Base-by-base conservation (phyloP, 2,329 filamentous ascomycete genomes). In the Pseudogymnoascus sp. region DNA sequence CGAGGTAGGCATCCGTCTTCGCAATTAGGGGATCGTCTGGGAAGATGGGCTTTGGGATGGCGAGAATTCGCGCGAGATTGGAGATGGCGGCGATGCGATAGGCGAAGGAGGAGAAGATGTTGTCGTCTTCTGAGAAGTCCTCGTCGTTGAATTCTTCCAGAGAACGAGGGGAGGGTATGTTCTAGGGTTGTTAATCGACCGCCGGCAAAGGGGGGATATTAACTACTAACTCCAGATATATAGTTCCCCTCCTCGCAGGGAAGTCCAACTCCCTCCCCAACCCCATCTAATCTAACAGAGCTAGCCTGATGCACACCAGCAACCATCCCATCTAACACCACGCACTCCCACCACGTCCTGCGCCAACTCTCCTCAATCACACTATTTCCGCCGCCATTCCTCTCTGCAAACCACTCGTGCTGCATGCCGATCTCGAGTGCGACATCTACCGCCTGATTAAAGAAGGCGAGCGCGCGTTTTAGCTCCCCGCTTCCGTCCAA, bases 321-420 rank as follows among this genome's bases (percentile, higher is more conserved):
- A 67, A 95, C 82, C 82, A 96, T 88, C 62, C 88, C 90, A 72
- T 96, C 91, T 12, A 91, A 83, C 28, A 72, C 64, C 60, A 68
- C 72, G 63, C 89, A 74, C 67, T 86, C 91, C 92, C 92, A 97
- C 92, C 92, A 97, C 1, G 92, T 97, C 64, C 92, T 82, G 16
- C 91, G 84, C 84, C 91, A 88, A 72, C 88, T 90, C 74, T 97
- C 92, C 72, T 93, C 90, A 2, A 92, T 73, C 1, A 91, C 79
- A 0, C 84, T 79, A 64, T 88, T 84, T 4, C 84, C 84, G 28
- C 81, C 78, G 14, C 88, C 87, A 68, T 91, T 79, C 4, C 80
- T 75, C 0, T 80, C 75, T 0, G 91, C 87, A 72, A 86, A 96
- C 0, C 82, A 79, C 59, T 83, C 79, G 8, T 83, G 84, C 71